These are phyloP conservation scores for Malus domestica DNA, from an alignment of 306 rosid genomes.

Conservation along the genomic window ASM211411v1 NC_041796.1:30509001-30509500, in stretches of 20 bases:
- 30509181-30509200: too few relatives aligned
- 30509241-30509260: background rate
- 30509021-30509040: background rate
- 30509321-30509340: background rate
- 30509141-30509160: background rate
- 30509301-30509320: background rate
- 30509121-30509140: too few relatives aligned
- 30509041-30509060: background rate
- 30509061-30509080: background rate
- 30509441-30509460: background rate
- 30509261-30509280: background rate
- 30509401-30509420: background rate
- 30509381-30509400: background rate
- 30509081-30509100: too few relatives aligned
- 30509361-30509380: background rate
- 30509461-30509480: too few relatives aligned
- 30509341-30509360: background rate
- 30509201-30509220: too few relatives aligned
- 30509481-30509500: too few relatives aligned
- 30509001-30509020: background rate
- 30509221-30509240: too few relatives aligned
- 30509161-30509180: background rate
- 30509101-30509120: too few relatives aligned
- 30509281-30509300: background rate
- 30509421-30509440: background rate